A percentile compares a stretch with the other conserved stretches of the same genome.
Evolutionary conservation across 345 rosid genomes (phyloP).

Genomic region (Hibiscus tridactylites): DNA sequence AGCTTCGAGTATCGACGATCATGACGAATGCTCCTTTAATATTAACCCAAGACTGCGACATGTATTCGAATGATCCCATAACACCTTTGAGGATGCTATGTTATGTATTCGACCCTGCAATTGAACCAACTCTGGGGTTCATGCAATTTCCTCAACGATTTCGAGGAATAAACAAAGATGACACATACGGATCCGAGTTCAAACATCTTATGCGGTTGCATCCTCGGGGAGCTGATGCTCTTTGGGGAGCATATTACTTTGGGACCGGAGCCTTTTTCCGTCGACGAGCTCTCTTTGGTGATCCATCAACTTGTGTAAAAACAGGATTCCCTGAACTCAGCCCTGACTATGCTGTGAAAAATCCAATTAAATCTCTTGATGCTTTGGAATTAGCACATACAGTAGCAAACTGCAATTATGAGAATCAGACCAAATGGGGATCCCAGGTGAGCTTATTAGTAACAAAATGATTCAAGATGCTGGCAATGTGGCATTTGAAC

Average conservation of each 20-base stretch:
- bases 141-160: constrained; percentile 70
- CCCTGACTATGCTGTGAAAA: constrained; percentile 17
- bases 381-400: constrained; percentile 33
- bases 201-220: constrained; percentile 30
- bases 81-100: constrained; percentile 44
- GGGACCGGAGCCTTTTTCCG: constrained; percentile 66
- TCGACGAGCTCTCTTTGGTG: constrained; percentile 48
- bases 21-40: constrained; percentile 64
- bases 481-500: not conserved
- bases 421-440: constrained; percentile 60
- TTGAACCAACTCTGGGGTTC: constrained; percentile 21
- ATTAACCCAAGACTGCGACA: constrained; percentile 73
- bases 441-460: constrained; percentile 25
- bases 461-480: not conserved
- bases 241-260: constrained; percentile 31
- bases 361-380: constrained; percentile 23
- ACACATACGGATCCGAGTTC: constrained; percentile 40
- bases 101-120: constrained; percentile 35
- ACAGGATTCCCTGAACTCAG: constrained; percentile 31
- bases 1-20: constrained; percentile 64
- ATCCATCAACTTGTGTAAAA: constrained; percentile 17
- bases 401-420: constrained; percentile 49
- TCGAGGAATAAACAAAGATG: constrained; percentile 41
- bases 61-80: constrained; percentile 59
- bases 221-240: constrained; percentile 40